Evolutionary conservation across 495 filamentous ascomycete genomes (phyloP).

Genomic region (Penicillium canescens): DNA sequence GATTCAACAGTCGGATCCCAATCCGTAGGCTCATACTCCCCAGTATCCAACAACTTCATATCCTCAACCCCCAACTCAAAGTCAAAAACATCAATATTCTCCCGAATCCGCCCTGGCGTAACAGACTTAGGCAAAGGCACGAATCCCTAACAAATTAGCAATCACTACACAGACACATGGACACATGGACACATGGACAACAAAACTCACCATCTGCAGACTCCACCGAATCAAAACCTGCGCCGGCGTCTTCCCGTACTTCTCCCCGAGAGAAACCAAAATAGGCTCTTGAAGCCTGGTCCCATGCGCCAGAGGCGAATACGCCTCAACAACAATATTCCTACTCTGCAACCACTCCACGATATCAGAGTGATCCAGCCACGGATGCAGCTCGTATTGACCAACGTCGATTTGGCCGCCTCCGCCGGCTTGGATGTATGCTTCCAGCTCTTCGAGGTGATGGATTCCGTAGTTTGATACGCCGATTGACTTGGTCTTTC

Average conservation of each 20-base stretch:
- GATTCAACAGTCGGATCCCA: conserved; percentile 62
- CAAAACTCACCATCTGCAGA: conserved; percentile 60
- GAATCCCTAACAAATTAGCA: conserved; percentile 44
- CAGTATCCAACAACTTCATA: conserved; percentile 57
- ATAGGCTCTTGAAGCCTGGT: conserved; percentile 60
- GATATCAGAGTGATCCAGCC: conserved; percentile 74
- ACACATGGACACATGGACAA: background rate
- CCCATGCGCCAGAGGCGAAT: conserved; percentile 73
- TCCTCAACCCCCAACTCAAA: conserved; percentile 70
- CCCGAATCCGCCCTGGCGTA: conserved; percentile 56
- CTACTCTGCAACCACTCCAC: conserved; percentile 70
- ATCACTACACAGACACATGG: background rate
- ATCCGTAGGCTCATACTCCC: conserved; percentile 56
- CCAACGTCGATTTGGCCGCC: conserved; percentile 79
- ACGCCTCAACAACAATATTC: conserved; percentile 74
- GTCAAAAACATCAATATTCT: conserved; percentile 78
- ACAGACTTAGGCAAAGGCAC: conserved; percentile 65
- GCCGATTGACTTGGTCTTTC: conserved; percentile 50
- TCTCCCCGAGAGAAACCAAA: conserved; percentile 59
- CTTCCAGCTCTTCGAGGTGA: conserved; percentile 64
- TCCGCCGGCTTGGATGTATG: conserved; percentile 68
- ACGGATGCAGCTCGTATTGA: conserved; percentile 88
- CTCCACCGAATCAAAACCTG: conserved; percentile 86
- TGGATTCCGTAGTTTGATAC: conserved; percentile 59
- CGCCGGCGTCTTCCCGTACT: conserved; percentile 70